These are phyloP conservation scores for Naegleria fowleri DNA, from an alignment of 208 protist genomes.

Conservation along the genomic window DNA sequence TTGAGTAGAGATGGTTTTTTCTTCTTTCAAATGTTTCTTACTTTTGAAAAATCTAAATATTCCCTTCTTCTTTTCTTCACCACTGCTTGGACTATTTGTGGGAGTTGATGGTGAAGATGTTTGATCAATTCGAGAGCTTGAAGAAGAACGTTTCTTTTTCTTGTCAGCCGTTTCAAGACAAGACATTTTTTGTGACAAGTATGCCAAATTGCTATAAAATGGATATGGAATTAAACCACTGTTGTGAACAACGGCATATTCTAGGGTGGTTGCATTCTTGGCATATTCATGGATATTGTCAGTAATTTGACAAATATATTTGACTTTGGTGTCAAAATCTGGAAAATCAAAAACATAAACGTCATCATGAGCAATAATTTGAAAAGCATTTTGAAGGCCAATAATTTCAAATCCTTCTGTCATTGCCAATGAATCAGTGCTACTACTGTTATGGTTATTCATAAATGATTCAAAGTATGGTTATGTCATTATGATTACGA, in stretches of 20 bases:
- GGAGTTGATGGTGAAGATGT: not conserved
- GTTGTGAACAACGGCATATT: not conserved
- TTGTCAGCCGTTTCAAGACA: not conserved
- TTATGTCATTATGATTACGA: no score
- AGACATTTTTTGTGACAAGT: not conserved
- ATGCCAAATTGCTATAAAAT: not conserved
- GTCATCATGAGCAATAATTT: not conserved
- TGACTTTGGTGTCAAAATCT: not conserved
- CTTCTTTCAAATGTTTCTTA: slow-evolving; percentile 4
- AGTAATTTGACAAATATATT: not conserved
- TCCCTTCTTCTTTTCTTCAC: not conserved
- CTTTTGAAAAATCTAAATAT: not conserved
- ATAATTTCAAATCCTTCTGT: not conserved
- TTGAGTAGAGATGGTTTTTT: not conserved
- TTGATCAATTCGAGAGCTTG: not conserved
- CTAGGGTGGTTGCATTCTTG: not conserved
- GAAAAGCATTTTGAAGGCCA: not conserved
- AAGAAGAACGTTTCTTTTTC: not conserved
- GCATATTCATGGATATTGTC: not conserved
- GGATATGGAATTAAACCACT: not conserved
- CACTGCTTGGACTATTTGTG: no score
- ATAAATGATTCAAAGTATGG: no score
- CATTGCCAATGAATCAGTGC: not conserved
- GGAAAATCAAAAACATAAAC: not conserved
- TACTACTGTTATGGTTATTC: not conserved